Evolutionary conservation across 108 stramenopile genomes (phyloP), one percentile per base, ranked within the genome.

Genomic region (Pseudonitzschia delicatissima): DNA sequence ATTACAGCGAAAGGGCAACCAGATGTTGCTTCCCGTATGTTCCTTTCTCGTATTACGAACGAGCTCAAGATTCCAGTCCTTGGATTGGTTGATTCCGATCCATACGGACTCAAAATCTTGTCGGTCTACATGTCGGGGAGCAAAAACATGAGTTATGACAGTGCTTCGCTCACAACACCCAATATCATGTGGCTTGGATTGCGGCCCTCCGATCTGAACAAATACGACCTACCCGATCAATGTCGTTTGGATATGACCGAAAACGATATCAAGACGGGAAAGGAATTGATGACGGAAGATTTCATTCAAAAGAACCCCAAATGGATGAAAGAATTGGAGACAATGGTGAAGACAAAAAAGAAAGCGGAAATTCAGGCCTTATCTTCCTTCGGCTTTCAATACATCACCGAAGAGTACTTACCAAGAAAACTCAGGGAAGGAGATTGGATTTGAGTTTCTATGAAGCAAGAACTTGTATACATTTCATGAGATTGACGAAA

Each of bases 1-100:
- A 97, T 98, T 64, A 98, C 98, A 18, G 98, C 96, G 55, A 97
- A 97, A 79, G 98, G 98, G 23, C 98, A 98, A 77, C 98, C 98
- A 26, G 94, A 96, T 82, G 94, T 96, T 11, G 93, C 93, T 23
- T 87, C 87, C 11, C 82, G 90, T 39, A 86, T 94, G 90, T 97
- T 95, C 52, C 77, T 97, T 0, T 64, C 76, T 5, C 79, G 93
- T 8, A 81, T 94, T 32, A 89, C 87, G 13, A 69, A 69, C 33
- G 92, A 95, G 78, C 79, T 98, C 20, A 67, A 94, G 76, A 96
- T 98, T 48, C 98, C 98, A 9, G 98, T 98, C 4, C 70, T 97
- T 51, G 98, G 93, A 17, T 79, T 98, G 65, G 96, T 98, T 2
- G 98, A 98, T 66, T 87, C 87, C 4, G 98, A 98, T 85, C 98